Base-by-base conservation (phyloP, 768 basidiomycete genomes). In the Pleurotus salmoneostramineus region DNA sequence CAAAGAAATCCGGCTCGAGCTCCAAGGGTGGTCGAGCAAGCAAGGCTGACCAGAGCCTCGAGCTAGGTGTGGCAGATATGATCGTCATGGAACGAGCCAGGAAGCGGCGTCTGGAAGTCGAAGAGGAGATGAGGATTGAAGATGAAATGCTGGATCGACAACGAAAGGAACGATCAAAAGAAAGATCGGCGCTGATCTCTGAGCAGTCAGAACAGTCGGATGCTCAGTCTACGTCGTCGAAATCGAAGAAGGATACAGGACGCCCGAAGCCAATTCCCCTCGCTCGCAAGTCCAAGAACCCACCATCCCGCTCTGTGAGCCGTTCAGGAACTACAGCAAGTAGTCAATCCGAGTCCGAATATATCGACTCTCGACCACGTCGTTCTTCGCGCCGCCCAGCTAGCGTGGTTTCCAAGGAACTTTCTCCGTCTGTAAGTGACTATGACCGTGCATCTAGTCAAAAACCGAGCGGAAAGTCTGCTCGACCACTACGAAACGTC, bases 1-100 rank as follows among this genome's bases (percentile, higher is more conserved):
- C 52, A 6, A 49, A 27, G 33, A 49, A 58, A 63, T 10, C 48
- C 15, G 7, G 48, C 17, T 2, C n/a, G 12, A 32, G 17, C 3
- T 17, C 52, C 10, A 40, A 43, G 17, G 40, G 40, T 21, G 43
- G 44, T 6, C 44, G 17, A 6, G 6, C 6, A 5, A 7, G 21
- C 5, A 66, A 56, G 0, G 66, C 64, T 8, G 60, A 44, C 4
- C 60, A 63, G 17, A 59, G 63, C 40, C 66, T 68, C n/a, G 72
- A 67, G 34, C 57, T 80, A 61, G 80, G 70, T 7, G 78, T 77
- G 17, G 81, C 78, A 1, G 82, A 83, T 62, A 63, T 64, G 60
- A 82, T 83, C 64, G 71, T 82, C 27, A 81, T 82, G 80, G 78
- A 82, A 60, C 70, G 80, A 56, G 82, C 81, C 1, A 74, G 71